Conservation (phyloP, 257 asterid genomes). For the Sherardia arvensis region DNA sequence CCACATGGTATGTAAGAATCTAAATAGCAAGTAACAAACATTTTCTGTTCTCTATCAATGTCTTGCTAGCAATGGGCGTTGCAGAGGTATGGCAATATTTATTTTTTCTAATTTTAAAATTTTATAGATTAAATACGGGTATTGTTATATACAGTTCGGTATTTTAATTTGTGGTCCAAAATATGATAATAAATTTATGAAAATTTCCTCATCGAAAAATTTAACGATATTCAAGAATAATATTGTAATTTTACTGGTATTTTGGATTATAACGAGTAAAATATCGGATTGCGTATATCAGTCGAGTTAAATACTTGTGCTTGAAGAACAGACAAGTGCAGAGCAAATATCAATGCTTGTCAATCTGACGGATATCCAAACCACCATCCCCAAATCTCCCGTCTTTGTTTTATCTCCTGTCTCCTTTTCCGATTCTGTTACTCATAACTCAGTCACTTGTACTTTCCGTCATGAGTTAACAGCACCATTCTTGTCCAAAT, state of each 20-base stretch:
- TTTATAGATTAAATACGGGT: no score
- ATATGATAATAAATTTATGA: no score
- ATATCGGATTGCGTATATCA: no score
- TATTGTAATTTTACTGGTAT: no score
- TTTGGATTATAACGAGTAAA: no score
- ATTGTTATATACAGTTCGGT: no score
- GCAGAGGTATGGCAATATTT: constrained; percentile 4
- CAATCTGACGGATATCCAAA: not conserved
- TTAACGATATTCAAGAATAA: no score
- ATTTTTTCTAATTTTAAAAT: not conserved
- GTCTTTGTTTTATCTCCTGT: not conserved
- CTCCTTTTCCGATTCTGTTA: not conserved
- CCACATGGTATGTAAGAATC: not conserved
- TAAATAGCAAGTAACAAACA: not conserved
- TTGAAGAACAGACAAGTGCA: not conserved
- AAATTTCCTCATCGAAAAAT: no score
- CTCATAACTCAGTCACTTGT: not conserved
- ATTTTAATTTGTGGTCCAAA: no score
- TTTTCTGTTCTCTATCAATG: constrained; percentile 22
- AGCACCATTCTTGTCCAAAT: no score
- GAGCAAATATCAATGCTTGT: not conserved
- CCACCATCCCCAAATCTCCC: not conserved
- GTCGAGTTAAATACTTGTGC: not conserved
- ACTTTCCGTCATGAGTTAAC: not conserved
- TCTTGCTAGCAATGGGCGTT: constrained; percentile 16